These are phyloP conservation scores for Candida lessepsii DNA, from an alignment of 805 yeast species.

Conservation along the genomic window DNA sequence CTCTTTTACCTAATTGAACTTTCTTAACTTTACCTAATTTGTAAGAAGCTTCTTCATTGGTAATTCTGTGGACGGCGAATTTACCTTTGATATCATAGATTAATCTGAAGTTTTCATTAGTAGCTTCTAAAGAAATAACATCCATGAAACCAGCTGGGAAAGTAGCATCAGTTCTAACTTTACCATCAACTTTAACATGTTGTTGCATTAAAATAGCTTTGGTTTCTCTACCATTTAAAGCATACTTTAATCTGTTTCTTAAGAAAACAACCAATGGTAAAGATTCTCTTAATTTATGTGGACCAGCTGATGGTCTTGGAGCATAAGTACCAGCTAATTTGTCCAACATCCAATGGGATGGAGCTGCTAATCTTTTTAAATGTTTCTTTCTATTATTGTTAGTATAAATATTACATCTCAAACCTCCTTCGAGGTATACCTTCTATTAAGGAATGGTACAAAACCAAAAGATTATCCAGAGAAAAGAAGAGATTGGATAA, in stretches of 20 bases:
- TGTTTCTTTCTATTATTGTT: constrained; percentile 69
- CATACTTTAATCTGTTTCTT: constrained; percentile 98
- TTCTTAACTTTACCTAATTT: constrained; percentile 97
- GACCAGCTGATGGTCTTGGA: constrained; percentile 99
- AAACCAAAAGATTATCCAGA: constrained; percentile 2
- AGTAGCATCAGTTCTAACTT: constrained; percentile 98
- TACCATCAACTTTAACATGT: constrained; percentile 97
- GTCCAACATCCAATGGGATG: constrained; percentile 99
- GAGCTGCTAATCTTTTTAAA: constrained; percentile 99
- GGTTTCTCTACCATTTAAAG: constrained; percentile 98
- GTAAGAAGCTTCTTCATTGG: constrained; percentile 98
- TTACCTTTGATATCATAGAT: constrained; percentile 98
- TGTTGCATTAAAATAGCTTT: constrained; percentile 98
- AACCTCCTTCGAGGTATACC: neutral
- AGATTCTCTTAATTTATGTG: constrained; percentile 98
- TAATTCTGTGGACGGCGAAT: constrained; percentile 99
- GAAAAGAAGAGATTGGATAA: constrained; percentile 3
- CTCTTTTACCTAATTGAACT: constrained; percentile 97
- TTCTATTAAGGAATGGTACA: constrained; percentile 1
- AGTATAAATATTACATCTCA: neutral
- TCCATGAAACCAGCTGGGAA: constrained; percentile 99
- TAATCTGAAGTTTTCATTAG: constrained; percentile 99
- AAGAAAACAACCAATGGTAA: constrained; percentile 95
- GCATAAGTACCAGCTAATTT: constrained; percentile 99
- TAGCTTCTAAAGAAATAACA: constrained; percentile 94